Evolutionary conservation across 495 filamentous ascomycete species (phyloP), one percentile per base, ranked within the genome.

Genomic region (Talaromyces trachyspermus): DNA sequence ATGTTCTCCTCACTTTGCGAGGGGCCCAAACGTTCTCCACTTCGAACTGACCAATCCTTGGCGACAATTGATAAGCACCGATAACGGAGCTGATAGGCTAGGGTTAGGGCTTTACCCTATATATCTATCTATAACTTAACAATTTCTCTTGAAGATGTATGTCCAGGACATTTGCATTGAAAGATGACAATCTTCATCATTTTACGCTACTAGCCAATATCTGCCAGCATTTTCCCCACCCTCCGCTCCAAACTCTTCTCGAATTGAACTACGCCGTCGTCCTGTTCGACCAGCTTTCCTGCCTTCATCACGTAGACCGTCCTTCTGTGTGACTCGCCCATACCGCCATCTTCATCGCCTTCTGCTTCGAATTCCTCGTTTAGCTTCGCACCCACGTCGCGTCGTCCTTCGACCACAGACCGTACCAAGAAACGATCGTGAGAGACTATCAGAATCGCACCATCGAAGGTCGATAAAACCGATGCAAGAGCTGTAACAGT

Each of bases 391-490:
- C 66, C 64, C 4, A 32, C 49, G 49, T 66, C 69, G 44, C 65
- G 57, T 32, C 75, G 71, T 8, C 83, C 84, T 59, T 89, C 83
- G 7, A 89, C 71, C 1, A 84, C 81, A 0, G 75, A 76, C 26
- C 78, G 72, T 35, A 89, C 62, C 49, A 89, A 77, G 67, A 81
- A 94, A 7, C 87, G 73, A 56, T 94, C 87, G 56, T 94, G 87
- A 9, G 78, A 83, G 2, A 91, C 79, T 2, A 89, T 43, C 50
- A 90, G 54, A 3, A 90, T 72, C 0, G 86, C 85, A 0, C 87
- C 87, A 24, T 77, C 72, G 69, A 82, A 91, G 0, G 56, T 68
- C 5, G 74, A 65, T 51, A 94, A 62, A 9, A 80, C 84, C 26
- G 74, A 70, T 2, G 78, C 72, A 32, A 94, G 67, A 4, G 84